Conservation (phyloP, 208 protist species). For the Acanthamoeba triangularis region DNA sequence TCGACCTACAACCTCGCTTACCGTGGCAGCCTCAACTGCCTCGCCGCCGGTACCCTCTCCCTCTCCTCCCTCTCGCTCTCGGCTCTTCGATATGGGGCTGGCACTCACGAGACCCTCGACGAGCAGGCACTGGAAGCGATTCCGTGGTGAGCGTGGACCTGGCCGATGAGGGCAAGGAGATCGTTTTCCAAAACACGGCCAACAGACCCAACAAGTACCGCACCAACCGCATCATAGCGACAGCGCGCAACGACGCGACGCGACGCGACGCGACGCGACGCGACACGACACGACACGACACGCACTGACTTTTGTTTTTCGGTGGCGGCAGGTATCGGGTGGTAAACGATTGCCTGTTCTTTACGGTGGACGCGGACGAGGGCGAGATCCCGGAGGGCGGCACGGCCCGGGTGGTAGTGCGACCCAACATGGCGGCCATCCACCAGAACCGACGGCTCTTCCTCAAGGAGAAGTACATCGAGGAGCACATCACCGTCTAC, state of each 20-base stretch:
- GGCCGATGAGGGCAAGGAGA: conserved; percentile 25
- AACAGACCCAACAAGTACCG: not conserved
- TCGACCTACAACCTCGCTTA: conserved; percentile 78
- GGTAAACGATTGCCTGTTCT: conserved; percentile 62
- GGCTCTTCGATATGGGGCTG: too few species aligned
- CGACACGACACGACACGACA: too few species aligned
- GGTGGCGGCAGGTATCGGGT: conserved; percentile 39
- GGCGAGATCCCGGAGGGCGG: not conserved
- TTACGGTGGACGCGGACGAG: conserved; percentile 7
- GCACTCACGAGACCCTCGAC: not conserved
- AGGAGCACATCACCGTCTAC: conserved; percentile 84
- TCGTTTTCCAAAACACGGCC: not conserved
- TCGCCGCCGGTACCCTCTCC: not conserved
- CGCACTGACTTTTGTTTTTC: too few species aligned
- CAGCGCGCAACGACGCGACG: too few species aligned
- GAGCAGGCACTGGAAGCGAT: not conserved
- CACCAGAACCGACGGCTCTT: conserved; percentile 46
- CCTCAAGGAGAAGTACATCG: conserved; percentile 82
- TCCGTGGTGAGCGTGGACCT: not conserved
- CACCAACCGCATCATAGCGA: not conserved
- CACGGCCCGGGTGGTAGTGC: not conserved
- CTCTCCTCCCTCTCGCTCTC: too few species aligned
- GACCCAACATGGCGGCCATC: conserved; percentile 55
- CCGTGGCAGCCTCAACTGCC: conserved; percentile 61
- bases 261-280: too few species aligned